Evolutionary conservation across 768 basidiomycete genomes (phyloP).

Genomic region (Pleurotus djamor): DNA sequence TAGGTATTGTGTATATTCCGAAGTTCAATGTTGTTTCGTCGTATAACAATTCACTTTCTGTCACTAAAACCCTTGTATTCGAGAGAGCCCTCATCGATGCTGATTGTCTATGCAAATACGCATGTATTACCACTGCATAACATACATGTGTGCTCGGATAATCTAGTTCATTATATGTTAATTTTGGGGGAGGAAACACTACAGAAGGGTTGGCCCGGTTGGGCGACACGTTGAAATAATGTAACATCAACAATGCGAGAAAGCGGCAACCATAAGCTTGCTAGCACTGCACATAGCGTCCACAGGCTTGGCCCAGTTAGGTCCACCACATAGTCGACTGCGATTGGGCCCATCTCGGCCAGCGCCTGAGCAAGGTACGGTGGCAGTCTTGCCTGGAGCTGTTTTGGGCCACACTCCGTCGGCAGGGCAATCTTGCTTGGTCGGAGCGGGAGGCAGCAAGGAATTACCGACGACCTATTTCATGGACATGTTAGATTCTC

Average conservation of each 20-base stretch:
- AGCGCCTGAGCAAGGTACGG: constrained; percentile 4
- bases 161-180: no score
- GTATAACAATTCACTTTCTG: no score
- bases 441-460: background rate
- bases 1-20: no score
- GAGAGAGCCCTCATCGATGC: no score
- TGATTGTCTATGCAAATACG: background rate
- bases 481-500: background rate
- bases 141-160: no score
- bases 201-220: no score
- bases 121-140: background rate
- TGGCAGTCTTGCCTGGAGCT: background rate
- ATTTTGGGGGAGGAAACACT: no score
- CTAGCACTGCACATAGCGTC: constrained; percentile 3
- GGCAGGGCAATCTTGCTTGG: constrained; percentile 6
- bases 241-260: background rate
- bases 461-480: constrained; percentile 8
- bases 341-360: constrained; percentile 3
- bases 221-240: no score
- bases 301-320: constrained; percentile 3
- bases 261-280: constrained; percentile 6
- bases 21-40: no score
- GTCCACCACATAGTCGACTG: constrained; percentile 6
- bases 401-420: constrained; percentile 8
- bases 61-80: no score